A percentile compares a stretch with the other conserved stretches of the same genome.
These are phyloP conservation scores for Fonsecaea nubica DNA, from an alignment of 2,329 filamentous ascomycete genomes.

Conservation along the genomic window DNA sequence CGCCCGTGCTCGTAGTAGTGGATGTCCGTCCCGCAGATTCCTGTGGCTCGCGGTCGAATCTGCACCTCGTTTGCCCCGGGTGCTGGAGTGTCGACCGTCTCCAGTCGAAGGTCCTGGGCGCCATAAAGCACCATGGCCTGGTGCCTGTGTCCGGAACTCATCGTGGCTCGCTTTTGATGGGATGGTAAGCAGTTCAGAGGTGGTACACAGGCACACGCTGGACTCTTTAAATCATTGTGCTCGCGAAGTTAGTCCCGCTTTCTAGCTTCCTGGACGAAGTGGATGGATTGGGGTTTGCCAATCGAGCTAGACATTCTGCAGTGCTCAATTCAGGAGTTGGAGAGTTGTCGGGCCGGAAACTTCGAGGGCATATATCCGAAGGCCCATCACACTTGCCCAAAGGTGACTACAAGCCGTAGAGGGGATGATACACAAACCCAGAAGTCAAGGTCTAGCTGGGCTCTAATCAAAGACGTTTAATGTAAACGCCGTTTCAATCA, in stretches of 20 bases:
- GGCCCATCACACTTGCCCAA: neutral
- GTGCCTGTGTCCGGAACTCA: neutral
- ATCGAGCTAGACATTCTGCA: neutral
- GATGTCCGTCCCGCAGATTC: conserved; percentile 73
- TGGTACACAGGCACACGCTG: neutral
- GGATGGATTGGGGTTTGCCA: neutral
- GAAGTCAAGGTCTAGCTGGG: neutral
- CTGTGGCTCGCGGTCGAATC: conserved; percentile 52
- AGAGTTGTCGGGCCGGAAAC: neutral
- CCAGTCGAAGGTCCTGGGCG: conserved; percentile 64
- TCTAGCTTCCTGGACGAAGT: too few species aligned
- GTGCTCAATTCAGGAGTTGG: neutral
- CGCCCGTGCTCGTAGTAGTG: conserved; percentile 88
- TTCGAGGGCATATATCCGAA: neutral
- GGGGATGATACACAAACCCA: neutral
- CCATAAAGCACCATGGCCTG: conserved; percentile 55
- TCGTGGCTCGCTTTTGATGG: neutral
- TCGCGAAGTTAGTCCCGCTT: neutral
- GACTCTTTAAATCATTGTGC: neutral
- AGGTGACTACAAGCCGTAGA: neutral
- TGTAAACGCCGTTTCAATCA: neutral
- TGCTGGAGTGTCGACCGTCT: conserved; percentile 44
- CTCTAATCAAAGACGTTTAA: neutral
- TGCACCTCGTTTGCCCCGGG: conserved; percentile 64
- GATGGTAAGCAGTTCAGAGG: neutral